Evolutionary conservation across 192 early-diverging fungal genomes (phyloP).

Genomic region (Umbelopsis ramanniana): DNA sequence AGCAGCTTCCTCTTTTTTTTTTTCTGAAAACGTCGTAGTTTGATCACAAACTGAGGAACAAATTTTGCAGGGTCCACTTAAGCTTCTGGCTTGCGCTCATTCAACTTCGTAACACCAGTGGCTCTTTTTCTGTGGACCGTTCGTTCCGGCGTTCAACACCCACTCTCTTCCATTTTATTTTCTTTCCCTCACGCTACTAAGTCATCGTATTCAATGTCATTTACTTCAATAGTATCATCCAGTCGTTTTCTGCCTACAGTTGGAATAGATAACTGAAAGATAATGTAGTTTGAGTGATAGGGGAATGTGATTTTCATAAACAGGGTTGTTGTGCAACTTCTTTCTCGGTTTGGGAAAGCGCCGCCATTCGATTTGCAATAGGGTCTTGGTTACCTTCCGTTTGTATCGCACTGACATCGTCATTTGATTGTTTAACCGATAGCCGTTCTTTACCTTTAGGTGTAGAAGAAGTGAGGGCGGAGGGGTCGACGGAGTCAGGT

Average conservation of each 20-base stretch:
- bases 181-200: too few relatives aligned
- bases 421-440: neutral
- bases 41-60: neutral
- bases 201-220: too few relatives aligned
- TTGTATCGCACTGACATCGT: neutral
- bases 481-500: too few relatives aligned
- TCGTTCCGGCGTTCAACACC: neutral
- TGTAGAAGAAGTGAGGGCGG: neutral
- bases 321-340: neutral
- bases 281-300: too few relatives aligned
- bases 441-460: conserved; percentile 19
- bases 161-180: too few relatives aligned
- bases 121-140: conserved; percentile 1
- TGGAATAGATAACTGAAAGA: too few relatives aligned
- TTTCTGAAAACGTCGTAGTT: neutral
- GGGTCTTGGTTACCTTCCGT: neutral
- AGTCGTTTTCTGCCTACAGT: too few relatives aligned
- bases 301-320: neutral
- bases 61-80: conserved; percentile 17
- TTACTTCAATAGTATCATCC: too few relatives aligned
- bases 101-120: neutral
- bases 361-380: neutral
- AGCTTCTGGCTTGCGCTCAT: neutral
- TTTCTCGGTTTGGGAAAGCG: neutral
- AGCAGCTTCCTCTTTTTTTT: neutral